Evolutionary conservation across 352 stramenopile genomes (phyloP), one percentile per base, ranked within the genome.

Genomic region (Pythium graminicola): DNA sequence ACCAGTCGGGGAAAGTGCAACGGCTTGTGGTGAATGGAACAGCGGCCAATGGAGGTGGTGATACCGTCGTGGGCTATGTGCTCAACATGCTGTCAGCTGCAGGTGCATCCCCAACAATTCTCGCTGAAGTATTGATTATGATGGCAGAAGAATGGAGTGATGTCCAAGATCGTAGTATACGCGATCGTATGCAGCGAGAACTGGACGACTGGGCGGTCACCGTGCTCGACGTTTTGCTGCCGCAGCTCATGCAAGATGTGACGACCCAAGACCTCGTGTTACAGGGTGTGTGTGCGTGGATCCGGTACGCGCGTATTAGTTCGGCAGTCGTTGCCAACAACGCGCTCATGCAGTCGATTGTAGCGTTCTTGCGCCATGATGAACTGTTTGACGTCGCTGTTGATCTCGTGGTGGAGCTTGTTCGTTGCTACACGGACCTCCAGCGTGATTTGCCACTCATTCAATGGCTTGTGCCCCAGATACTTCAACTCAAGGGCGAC

Each of bases 371-470:
- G 11, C 60, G 54, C 17, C 67, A 79, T 29, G 81, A 89, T 24
- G 82, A 92, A 27, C 65, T 96, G 7, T 95, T 95, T 44, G 86
- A 95, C 46, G 79, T 72, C 2, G 62, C 78, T 8, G 81, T 95
- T 7, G 87, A 96, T 45, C 60, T 95, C 20, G 57, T 88, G 11
- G 79, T 95, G 20, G 78, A 93, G 42, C 39, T 96, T 9, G 76
- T 95, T 35, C 66, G 64, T 11, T 75, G 67, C 38, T 93, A 82
- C 64, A 57, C 70, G 13, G 69, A 81, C 39, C 44, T 67, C 2
- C 50, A 80, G 31, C 62, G 68, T 9, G 67, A 90, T 16, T 38
- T 69, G 6, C 27, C 57, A 20, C 70, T 94, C 11, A 76, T 88
- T 17, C 73, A 89, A 44, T 92, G 83, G 83, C 65, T 94, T 35